phyloP scores from a whole-genome alignment of 352 stramenopile species.

The Phytophthora aleatoria region DNA sequence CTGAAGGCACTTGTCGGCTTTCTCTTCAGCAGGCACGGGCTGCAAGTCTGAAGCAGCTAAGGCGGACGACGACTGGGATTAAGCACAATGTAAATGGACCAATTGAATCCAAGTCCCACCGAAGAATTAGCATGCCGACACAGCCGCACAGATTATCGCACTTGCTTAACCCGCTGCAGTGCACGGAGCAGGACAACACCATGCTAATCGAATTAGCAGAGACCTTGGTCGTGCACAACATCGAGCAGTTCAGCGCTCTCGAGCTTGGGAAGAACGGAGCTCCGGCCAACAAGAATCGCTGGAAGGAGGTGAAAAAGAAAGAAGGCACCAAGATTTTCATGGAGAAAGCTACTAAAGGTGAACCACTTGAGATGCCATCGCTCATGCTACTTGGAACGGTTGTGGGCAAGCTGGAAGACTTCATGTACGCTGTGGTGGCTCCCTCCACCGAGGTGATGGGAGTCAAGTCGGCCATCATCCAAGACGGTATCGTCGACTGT shows the following conservation, averaged over 20 bases:
- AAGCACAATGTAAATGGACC: slow-evolving; percentile 14
- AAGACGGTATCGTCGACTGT: slow-evolving; percentile 41
- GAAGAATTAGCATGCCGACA: slow-evolving; percentile 3
- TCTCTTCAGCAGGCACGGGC: slow-evolving; percentile 5
- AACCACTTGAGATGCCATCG: slow-evolving; percentile 24
- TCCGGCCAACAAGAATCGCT: slow-evolving; percentile 18
- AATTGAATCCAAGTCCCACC: background rate
- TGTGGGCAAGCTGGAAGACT: slow-evolving; percentile 42
- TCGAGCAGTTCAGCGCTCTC: slow-evolving; percentile 31
- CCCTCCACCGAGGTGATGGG: slow-evolving; percentile 35
- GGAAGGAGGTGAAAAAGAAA: slow-evolving; percentile 25
- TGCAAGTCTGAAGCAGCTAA: slow-evolving; percentile 10
- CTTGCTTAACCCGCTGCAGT: slow-evolving; percentile 18
- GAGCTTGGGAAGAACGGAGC: slow-evolving; percentile 17
- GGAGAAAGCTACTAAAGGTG: slow-evolving; percentile 19
- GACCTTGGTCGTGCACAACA: slow-evolving; percentile 37
- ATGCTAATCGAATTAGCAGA: slow-evolving; percentile 26
- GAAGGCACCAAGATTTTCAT: slow-evolving; percentile 30
- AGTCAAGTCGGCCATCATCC: slow-evolving; percentile 38
- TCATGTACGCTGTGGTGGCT: slow-evolving; percentile 50
- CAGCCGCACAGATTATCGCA: slow-evolving; percentile 16
- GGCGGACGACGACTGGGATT: background rate
- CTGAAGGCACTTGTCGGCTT: slow-evolving; percentile 19
- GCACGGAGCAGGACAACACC: slow-evolving; percentile 18
- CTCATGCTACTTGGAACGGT: slow-evolving; percentile 27